Base-by-base conservation (phyloP, 1,284 basidiomycete genomes). In the Vanrija sp. region DNA sequence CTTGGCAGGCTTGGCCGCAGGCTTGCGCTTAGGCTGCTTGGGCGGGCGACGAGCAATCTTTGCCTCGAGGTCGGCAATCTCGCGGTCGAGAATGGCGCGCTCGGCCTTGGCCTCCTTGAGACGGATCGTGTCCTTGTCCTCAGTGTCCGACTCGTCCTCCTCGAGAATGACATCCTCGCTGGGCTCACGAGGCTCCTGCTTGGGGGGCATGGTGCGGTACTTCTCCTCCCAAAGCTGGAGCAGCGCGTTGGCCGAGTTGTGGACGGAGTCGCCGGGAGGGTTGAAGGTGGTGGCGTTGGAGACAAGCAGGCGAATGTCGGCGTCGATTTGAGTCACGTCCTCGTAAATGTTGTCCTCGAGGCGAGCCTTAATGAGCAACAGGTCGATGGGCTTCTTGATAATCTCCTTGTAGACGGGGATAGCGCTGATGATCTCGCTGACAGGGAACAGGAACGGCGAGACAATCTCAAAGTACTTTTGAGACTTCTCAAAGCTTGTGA, bases 211-310 rank as follows among this genome's bases (percentile, higher is more conserved):
- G 47, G 79, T 80, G 69, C 83, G 83, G 89, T 90, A 94, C 77
- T 94, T 96, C 64, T 92, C 89, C 54, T 94, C 86, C 78, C 97
- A 99, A 23, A 93, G 75, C 39, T 83, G 82, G 71, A 93, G 85
- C 21, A 98, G 79, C 52, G 89, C 85, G 48, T 84, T 82, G 8
- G 91, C 93, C 19, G 89, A 87, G 54, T 85, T 82, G 69, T 92
- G 86, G 50, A 98, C 95, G 38, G 86, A 84, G 19, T 91, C 90
- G 29, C 87, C 89, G 7, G 85, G 81, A 6, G 92, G 91, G 67
- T 99, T 98, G 81, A 95, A 99, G 1, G 82, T 80, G 72, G 88
- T 87, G 72, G 94, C 98, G 74, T 99, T 99, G 56, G 85, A 82
- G 68, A 97, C 87, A 85, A 98, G 91, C 61, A 95, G 81, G 73